Base-by-base conservation (phyloP, 805 yeast genomes). In the Zygosaccharomyces kombuchaensis region DNA sequence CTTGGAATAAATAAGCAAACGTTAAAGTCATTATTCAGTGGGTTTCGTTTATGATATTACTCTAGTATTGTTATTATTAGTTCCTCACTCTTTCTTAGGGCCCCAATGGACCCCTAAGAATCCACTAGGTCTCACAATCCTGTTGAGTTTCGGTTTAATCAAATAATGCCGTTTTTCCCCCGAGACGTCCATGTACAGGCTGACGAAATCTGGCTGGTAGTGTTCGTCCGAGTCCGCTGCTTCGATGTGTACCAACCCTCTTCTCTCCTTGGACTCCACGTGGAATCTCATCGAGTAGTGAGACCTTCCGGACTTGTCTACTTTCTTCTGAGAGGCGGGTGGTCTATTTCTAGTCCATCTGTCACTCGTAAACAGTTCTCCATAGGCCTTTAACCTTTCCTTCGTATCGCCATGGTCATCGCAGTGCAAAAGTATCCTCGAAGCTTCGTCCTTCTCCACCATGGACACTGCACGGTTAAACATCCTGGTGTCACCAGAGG, bases 281-380 rank as follows among this genome's bases (percentile, higher is more conserved):
- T 84, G 89, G 66, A 89, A 89, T 62, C 84, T 81, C 93, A 90
- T 84, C 47, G 81, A 72, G 56, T 86, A 73, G 55, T 85, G 95
- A 54, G 86, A 93, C 55, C 81, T 78, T 1, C 96, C 95, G 47
- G 83, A 82, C 50, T 78, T 76, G 43, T 84, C 95, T 45, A 78
- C 67, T 48, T 82, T 73, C 22, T 52, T 56, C 19, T 75, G 68
- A 10, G 93, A 79, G 40, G 81, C 79, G 34, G 87, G 78, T 2
- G 96, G 96, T 68, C 96, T 79, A 60, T 86, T 86, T 69, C 96
- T 78, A 6, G 88, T 84, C 91, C 96, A 87, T 57, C 80, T 80
- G 60, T 86, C 91, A 38, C 69, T 72, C 17, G 76, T 72, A 1
- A 79, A 66, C 6, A 73, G 65, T 55, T 85, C 95, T 38, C 96